Evolutionary conservation across 2,329 filamentous ascomycete genomes (phyloP), one percentile per base, ranked within the genome.

Genomic region (Karstenula rhodostoma): DNA sequence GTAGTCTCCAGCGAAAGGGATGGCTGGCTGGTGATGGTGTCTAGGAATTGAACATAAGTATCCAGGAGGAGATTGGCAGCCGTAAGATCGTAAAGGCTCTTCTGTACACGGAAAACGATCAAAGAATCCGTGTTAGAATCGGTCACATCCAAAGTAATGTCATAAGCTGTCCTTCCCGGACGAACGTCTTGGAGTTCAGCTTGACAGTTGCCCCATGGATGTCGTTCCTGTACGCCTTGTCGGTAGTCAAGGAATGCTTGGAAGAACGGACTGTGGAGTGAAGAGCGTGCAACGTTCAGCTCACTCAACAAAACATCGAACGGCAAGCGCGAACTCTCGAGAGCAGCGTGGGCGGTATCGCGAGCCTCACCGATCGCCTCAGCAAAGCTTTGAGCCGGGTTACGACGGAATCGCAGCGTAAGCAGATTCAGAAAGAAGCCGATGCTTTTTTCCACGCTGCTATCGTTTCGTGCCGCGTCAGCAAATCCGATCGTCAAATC

Each of bases 401-500:
- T n/a, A n/a, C 32, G 19, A 0, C 57, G 25, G 49, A 78, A 71
- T 1, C 73, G 67, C 0, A 83, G 44, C 1, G 80, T 73, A 0
- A 84, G 65, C 3, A 81, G 42, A 52, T 82, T 80, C 8, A 81
- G 52, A 59, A 77, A 79, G 52, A 76, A 64, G 1, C 81, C 81
- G 35, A 82, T 67, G 22, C 58, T 78, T 2, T 68, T 51, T 7
- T 58, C 40, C 1, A 72, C 40, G 6, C 63, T 56, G 4, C 57
- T 44, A 47, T 79, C 75, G 4, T 44, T 60, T 10, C 81, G 73
- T 35, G 70, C 72, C 0, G 74, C 77, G 59, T 82, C 79, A 2
- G 75, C 75, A 17, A 83, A 68, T n/a, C 80, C 80, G 51, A 83
- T 79, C 51, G 66, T 75, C 9, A 82, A 19, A 19, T 81, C 76